Conservation (phyloP, 345 rosid genomes). For the Jatropha curcas region DNA sequence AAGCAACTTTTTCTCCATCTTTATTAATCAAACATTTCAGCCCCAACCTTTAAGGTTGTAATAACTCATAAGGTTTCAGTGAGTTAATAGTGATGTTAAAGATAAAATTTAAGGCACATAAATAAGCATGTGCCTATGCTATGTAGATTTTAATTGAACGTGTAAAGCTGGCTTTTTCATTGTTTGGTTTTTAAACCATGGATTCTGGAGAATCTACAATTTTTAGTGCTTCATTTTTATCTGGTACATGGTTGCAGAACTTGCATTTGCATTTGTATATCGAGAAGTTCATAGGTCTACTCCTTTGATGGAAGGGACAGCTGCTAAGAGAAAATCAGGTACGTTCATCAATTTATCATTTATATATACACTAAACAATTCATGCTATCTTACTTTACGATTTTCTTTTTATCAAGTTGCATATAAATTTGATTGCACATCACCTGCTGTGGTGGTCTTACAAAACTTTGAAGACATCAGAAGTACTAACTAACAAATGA, state of each 20-base stretch:
- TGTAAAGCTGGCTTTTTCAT: not conserved
- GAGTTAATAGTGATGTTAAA: not conserved
- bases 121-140: not conserved
- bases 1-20: not conserved
- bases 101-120: not conserved
- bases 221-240: not conserved
- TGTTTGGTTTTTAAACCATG: not conserved
- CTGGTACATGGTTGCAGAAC: conserved; percentile 48
- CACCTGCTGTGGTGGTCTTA: not conserved
- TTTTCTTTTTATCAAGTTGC: not conserved
- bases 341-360: conserved; percentile 17
- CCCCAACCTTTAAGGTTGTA: not conserved
- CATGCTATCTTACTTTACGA: not conserved
- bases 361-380: not conserved
- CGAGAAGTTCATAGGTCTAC: conserved; percentile 54
- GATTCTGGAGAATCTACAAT: not conserved
- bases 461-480: not conserved
- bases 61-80: not conserved
- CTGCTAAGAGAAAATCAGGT: conserved; percentile 79
- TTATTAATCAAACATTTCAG: not conserved
- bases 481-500: not conserved
- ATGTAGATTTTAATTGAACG: not conserved
- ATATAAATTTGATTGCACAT: not conserved
- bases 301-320: conserved; percentile 33
- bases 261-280: conserved; percentile 81